Conservation (phyloP, 164 flowering plant genomes). For the Annona squamosa region DNA sequence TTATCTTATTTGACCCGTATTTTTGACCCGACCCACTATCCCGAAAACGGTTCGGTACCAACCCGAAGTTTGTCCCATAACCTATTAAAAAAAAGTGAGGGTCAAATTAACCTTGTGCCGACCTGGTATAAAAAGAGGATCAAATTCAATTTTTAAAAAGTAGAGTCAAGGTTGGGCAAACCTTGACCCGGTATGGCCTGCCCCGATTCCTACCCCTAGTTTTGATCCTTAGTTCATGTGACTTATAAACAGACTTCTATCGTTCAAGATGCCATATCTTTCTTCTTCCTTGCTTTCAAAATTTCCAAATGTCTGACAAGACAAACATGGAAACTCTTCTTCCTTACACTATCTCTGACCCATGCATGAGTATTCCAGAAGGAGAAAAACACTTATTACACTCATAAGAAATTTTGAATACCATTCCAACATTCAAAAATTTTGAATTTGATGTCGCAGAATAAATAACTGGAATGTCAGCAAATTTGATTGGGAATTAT, state of each 20-base stretch:
- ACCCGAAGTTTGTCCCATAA: too few relatives aligned
- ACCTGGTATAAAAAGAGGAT: too few relatives aligned
- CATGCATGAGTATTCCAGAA: background rate
- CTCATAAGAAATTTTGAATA: background rate
- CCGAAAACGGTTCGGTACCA: too few relatives aligned
- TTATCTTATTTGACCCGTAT: too few relatives aligned
- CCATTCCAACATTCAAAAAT: background rate
- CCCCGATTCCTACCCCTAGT: too few relatives aligned
- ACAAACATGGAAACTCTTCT: background rate
- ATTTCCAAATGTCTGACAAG: background rate
- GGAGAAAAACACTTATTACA: background rate
- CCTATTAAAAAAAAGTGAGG: too few relatives aligned
- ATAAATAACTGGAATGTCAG: background rate
- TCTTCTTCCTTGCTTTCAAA: background rate
- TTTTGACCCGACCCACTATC: too few relatives aligned
- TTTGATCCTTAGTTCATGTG: background rate
- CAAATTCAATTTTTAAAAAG: too few relatives aligned
- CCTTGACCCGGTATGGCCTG: too few relatives aligned
- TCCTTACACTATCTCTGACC: background rate
- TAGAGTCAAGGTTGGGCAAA: too few relatives aligned
- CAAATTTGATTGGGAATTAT: background rate
- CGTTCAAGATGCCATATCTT: background rate
- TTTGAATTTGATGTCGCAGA: background rate
- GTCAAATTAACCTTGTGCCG: too few relatives aligned
- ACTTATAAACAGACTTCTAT: background rate